Evolutionary conservation across 371 early-diverging fungal genomes (phyloP), one percentile per base, ranked within the genome.

Genomic region (Parasitella parasitica): DNA sequence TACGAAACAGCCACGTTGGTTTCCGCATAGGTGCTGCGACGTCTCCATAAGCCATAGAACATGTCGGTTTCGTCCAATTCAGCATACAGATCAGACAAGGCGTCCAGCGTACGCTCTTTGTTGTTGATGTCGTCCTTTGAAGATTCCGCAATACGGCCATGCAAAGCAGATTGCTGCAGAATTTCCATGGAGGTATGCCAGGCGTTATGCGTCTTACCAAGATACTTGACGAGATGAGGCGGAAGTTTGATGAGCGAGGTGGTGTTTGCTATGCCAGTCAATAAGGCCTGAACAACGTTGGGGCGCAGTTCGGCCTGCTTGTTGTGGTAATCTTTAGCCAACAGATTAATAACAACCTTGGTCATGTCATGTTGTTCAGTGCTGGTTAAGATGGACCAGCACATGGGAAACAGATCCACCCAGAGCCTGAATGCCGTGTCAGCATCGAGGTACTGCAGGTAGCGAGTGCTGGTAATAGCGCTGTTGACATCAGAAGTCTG

Each of bases 1-100:
- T 85, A 96, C 0, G 97, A 94, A 18, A 98, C 81, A 2, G 99
- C 99, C 9, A 91, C 84, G 64, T 96, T 95, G 4, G 99, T 99
- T 73, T 99, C 99, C 22, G 88, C 79, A 73, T 93, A 99, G 27
- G 92, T 83, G 57, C 94, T 94, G 36, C 95, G 89, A 13, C 97
- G 89, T 59, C 95, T 81, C 96, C 98, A 96, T 13, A 95, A 73
- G 1, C 99, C 99, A 67, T 87, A 91, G 69, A 91, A 94, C 85
- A 94, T 92, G 71, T 98, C 98, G 16, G 90, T 83, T 63, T 98
- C 98, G 6, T 85, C 77, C 18, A 98, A 73, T 8, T 76, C 73
- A 4, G 76, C 57, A 67, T 95, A 96, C 11, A 99, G 71, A 46
- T 95, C 96, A 2, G 90, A 83, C 12, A 97, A 74, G 2, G 95